Evolutionary conservation across 2,329 filamentous ascomycete species (phyloP), one percentile per base, ranked within the genome.

Genomic region (Monosporascus sp.): DNA sequence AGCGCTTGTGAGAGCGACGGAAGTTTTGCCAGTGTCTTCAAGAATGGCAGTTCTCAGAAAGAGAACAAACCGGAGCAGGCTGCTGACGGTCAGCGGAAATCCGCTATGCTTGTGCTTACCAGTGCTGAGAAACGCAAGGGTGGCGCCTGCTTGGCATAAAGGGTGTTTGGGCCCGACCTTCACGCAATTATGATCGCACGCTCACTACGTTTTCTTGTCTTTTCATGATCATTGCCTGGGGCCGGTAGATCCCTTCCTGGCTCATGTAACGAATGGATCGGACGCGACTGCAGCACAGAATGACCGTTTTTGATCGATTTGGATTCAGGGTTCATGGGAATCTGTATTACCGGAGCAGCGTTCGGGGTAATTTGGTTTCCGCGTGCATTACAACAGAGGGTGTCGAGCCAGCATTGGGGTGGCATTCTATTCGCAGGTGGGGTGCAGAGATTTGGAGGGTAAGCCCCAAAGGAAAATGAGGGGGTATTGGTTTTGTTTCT

Each of bases 51-150:
- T 46, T 69, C 74, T 63, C 71, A 78, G 68, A 70, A 77, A 67
- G 70, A 73, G 48, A 70, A 76, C 73, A 80, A 85, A 69, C 72
- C 81, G 58, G 78, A 84, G 63, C 75, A 74, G 43, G 71, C 73
- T 18, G 24, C 18, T 50, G 79, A 82, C 59, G 78, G 80, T 55
- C 85, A 90, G 72, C 89, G 91, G 73, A 92, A 87, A 78, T 88
- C 88, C 62, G 88, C 91, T 51, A 87, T 91, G 79, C 84, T 96
- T 67, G 88, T 97, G 61, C 81, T 97, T 61, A 92, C 89, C 61
- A 92, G 86, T 70, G 88, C 86, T 58, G 91, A 96, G 78, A 96
- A 96, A 83, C 88, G 91, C 72, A 95, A 91, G 80, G 87, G 82
- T 72, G 66, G 70, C 60, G 59, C 62, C 38, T 47, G 54, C 17